A percentile compares a stretch with the other conserved stretches of the same genome.
phyloP scores from a whole-genome alignment of 106 monocot genomes.

The Dioscorea dumetorum region DNA sequence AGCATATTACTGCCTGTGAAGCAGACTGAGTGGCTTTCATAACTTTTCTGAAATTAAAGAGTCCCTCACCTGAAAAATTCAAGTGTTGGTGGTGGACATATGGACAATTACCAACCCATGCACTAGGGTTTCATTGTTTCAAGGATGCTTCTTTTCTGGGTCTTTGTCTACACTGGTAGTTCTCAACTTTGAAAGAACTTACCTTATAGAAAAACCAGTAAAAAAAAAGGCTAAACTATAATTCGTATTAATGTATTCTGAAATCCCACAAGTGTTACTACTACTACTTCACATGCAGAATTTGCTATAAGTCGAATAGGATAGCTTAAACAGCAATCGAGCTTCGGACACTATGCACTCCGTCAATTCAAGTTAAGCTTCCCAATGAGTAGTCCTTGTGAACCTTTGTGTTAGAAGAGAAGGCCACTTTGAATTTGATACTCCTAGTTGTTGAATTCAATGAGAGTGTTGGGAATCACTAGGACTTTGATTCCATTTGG shows the following conservation, averaged over 20 bases:
- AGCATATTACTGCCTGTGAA: constrained; percentile 3
- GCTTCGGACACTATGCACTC: constrained; percentile 47
- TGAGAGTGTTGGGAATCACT: constrained; percentile 22
- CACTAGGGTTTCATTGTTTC: too few relatives aligned
- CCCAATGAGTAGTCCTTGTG: constrained; percentile 56
- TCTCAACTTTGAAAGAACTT: too few relatives aligned
- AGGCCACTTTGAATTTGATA: constrained; percentile 33
- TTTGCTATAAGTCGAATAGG: constrained; percentile 15
- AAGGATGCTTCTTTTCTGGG: too few relatives aligned
- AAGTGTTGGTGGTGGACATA: too few relatives aligned
- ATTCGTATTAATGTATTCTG: too few relatives aligned
- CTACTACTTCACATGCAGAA: too few relatives aligned
- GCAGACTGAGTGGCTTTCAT: not conserved
- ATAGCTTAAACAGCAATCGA: constrained; percentile 43
- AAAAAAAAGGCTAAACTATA: too few relatives aligned
- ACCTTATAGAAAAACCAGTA: too few relatives aligned
- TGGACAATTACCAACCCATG: too few relatives aligned
- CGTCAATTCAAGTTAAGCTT: constrained; percentile 61
- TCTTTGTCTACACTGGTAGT: too few relatives aligned
- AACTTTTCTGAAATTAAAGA: not conserved
- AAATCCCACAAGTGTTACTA: too few relatives aligned
- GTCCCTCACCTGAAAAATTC: not conserved
- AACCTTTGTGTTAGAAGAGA: constrained; percentile 26
- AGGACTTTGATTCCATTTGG: constrained; percentile 42
- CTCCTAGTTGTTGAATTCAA: constrained; percentile 39